These are phyloP conservation scores for Xylariaceae sp. DNA, from an alignment of 2,329 filamentous ascomycete genomes.

Conservation along the genomic window DNA sequence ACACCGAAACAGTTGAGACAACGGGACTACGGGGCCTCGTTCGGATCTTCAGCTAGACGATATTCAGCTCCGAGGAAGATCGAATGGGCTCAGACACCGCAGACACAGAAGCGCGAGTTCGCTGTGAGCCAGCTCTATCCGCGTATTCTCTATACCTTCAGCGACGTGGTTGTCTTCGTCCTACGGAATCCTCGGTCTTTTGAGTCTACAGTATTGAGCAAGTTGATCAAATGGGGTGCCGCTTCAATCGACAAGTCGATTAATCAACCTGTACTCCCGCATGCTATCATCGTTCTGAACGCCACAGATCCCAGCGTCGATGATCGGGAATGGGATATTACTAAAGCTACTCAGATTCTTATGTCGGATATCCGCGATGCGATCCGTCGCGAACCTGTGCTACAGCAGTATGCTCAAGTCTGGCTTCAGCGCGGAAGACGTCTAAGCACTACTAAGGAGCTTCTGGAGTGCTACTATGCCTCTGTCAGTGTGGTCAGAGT, in stretches of 20 bases:
- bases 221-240: conserved; percentile 47
- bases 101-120: conserved; percentile 34
- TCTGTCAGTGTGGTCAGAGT: conserved; percentile 46
- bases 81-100: conserved; percentile 33
- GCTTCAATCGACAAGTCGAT: conserved; percentile 49
- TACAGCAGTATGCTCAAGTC: conserved; percentile 38
- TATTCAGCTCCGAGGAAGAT: conserved; percentile 23
- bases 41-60: conserved; percentile 12
- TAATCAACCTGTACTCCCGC: conserved; percentile 52
- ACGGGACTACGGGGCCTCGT: conserved; percentile 12
- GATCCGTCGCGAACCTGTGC: conserved; percentile 30
- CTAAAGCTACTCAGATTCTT: conserved; percentile 37
- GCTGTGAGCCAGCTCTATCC: conserved; percentile 40
- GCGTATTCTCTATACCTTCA: conserved; percentile 43
- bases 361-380: conserved; percentile 33
- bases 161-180: conserved; percentile 43
- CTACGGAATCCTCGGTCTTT: conserved; percentile 39
- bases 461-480: conserved; percentile 48
- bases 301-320: conserved; percentile 37
- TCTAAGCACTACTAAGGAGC: conserved; percentile 42
- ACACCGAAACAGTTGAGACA: conserved; percentile 29
- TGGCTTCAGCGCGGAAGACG: conserved; percentile 39
- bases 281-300: conserved; percentile 52
- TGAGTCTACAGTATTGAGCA: conserved; percentile 37
- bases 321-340: conserved; percentile 40